phyloP scores from a whole-genome alignment of 1,284 basidiomycete species.

The Hymenochaete sp. region DNA sequence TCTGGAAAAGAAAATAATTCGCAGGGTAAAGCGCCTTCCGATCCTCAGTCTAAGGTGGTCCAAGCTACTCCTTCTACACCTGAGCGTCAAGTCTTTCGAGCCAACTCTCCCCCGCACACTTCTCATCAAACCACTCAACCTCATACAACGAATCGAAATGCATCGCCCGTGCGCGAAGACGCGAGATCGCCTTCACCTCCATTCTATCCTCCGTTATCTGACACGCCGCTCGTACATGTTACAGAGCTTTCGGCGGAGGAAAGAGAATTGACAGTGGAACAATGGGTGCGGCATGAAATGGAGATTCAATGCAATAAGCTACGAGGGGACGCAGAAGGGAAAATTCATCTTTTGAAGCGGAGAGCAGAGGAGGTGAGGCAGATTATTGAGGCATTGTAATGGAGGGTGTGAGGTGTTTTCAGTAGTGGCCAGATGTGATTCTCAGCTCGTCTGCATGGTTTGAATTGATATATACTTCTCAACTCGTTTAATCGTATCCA shows the following conservation, averaged over 20 bases:
- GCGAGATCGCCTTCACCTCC: slow-evolving; percentile 1
- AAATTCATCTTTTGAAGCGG: slow-evolving; percentile 48
- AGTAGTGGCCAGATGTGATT: not conserved
- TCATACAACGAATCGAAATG: not conserved
- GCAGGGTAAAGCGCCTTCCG: not conserved
- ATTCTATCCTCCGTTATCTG: slow-evolving; percentile 16
- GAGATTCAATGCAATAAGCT: slow-evolving; percentile 53
- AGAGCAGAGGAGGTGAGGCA: slow-evolving; percentile 49
- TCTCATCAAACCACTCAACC: not conserved
- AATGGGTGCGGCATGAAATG: slow-evolving; percentile 69
- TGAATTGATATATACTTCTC: too few species aligned
- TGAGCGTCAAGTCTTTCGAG: slow-evolving; percentile 4
- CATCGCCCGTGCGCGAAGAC: not conserved
- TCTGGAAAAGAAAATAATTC: not conserved
- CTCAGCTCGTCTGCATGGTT: too few species aligned
- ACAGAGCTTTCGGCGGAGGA: slow-evolving; percentile 50
- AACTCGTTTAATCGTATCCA: too few species aligned
- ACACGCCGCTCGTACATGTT: slow-evolving; percentile 1
- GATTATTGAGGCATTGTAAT: slow-evolving; percentile 36
- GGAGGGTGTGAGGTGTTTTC: not conserved
- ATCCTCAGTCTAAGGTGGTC: not conserved
- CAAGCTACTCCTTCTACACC: slow-evolving; percentile 4
- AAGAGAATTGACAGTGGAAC: slow-evolving; percentile 62
- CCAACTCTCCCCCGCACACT: not conserved
- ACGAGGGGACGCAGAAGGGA: slow-evolving; percentile 50